phyloP scores from a whole-genome alignment of 2,329 filamentous ascomycete species.

The Capronia coronata region DNA sequence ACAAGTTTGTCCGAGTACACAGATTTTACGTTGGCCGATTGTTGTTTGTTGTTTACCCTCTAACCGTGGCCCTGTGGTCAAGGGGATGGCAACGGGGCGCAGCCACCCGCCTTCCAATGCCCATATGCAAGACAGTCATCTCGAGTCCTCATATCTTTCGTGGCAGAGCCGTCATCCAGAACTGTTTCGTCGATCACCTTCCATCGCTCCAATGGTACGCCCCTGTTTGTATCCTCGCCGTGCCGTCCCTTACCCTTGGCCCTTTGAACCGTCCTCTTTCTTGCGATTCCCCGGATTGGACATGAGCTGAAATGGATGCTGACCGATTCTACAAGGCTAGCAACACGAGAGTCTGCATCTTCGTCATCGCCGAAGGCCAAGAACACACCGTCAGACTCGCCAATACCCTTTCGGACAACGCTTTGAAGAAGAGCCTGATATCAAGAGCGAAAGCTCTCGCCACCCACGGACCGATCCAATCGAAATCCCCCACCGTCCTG shows the following conservation, averaged over 20 bases:
- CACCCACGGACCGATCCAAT: constrained; percentile 10
- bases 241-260: neutral
- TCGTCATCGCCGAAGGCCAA: constrained; percentile 22
- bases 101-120: constrained; percentile 9
- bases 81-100: constrained; percentile 16
- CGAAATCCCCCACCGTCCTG: constrained; percentile 6
- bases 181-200: constrained; percentile 18
- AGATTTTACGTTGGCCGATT: constrained; percentile 1
- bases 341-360: constrained; percentile 13
- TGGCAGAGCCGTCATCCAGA: constrained; percentile 22
- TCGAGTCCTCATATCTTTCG: constrained; percentile 23
- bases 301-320: neutral
- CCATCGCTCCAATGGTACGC: constrained; percentile 17
- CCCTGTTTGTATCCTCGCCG: neutral
- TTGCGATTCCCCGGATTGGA: neutral
- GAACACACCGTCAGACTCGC: constrained; percentile 17
- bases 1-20: constrained; percentile 9
- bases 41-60: constrained; percentile 3
- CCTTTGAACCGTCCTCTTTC: neutral
- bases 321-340: constrained; percentile 4
- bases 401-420: constrained; percentile 12
- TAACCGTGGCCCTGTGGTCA: neutral
- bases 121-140: constrained; percentile 9
- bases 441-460: constrained; percentile 17
- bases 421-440: constrained; percentile 16